Base-by-base conservation (phyloP, 805 yeast species). In the Candida sanyiensis region DNA sequence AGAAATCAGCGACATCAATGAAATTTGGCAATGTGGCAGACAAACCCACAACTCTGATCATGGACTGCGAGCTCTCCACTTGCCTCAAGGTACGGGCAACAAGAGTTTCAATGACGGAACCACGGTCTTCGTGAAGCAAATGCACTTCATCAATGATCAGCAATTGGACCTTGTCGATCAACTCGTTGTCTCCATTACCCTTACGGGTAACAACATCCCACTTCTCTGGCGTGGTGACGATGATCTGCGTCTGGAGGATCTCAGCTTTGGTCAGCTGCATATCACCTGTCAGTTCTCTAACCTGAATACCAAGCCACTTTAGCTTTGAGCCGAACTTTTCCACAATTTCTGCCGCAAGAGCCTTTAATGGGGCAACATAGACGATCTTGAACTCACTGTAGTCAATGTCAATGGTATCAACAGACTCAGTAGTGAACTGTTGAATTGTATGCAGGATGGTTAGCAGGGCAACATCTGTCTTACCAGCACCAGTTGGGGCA, bases 401-500 rank as follows among this genome's bases (percentile, higher is more conserved):
- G 48, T 79, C 83, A 23, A 89, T 77, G 48, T 81, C 82, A 24
- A 75, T 51, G 1, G 70, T 69, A 17, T 70, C 77, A 5, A 64
- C 72, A 2, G 70, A 64, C 39, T 75, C 76, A 0, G 75, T 70
- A 0, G 79, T 70, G 56, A 72, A 81, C 54, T 85, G 94, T 25
- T 78, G 75, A 11, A 90, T 80, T 0, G 93, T 75, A 52, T 83
- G 90, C 37, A 89, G 64, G 45, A 89, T 78, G 0, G 96, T 69
- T 27, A 89, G 64, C 42, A 89, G 61, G 0, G 97, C 97, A 20
- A 89, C 90, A 59, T 89, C 96, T 0, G 97, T 89, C 57, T 89
- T 89, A 73, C 97, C 97, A 6, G 97, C 96, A 70, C 97, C 97
- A 0, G 97, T 89, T 1, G 97, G 97, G 0, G 97, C 96, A 75